Evolutionary conservation across 2,329 filamentous ascomycete genomes (phyloP).

Genomic region (Fusarium sp.): DNA sequence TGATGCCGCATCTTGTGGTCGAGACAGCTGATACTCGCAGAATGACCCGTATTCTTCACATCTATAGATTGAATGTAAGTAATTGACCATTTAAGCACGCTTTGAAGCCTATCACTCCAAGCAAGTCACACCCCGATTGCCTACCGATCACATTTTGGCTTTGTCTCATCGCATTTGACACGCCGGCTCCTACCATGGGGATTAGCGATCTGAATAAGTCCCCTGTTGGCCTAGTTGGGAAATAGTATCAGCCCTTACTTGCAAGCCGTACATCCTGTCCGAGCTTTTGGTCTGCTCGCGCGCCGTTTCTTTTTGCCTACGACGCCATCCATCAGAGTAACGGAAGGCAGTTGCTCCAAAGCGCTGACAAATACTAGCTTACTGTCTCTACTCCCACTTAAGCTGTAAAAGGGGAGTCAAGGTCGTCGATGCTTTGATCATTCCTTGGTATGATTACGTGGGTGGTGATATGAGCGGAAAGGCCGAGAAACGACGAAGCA

Average conservation of each 20-base stretch:
- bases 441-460: not conserved
- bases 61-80: not conserved
- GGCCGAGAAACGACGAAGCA: too few species aligned
- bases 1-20: not conserved
- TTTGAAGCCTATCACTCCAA: not conserved
- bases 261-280: not conserved
- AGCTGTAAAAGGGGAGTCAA: fast-evolving
- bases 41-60: not conserved
- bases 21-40: not conserved
- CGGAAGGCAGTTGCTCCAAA: fast-evolving
- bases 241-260: not conserved
- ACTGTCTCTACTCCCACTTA: not conserved
- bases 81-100: not conserved
- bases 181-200: not conserved
- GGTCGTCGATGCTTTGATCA: fast-evolving
- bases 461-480: too few species aligned
- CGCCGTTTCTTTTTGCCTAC: not conserved
- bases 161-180: not conserved
- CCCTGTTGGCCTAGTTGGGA: fast-evolving
- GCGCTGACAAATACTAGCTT: not conserved
- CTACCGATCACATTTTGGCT: not conserved
- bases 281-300: not conserved
- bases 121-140: not conserved
- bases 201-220: not conserved
- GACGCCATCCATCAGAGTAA: fast-evolving